These are phyloP conservation scores for Malus hybrid DNA, from an alignment of 331 rosid species.

Conservation along the genomic window DNA sequence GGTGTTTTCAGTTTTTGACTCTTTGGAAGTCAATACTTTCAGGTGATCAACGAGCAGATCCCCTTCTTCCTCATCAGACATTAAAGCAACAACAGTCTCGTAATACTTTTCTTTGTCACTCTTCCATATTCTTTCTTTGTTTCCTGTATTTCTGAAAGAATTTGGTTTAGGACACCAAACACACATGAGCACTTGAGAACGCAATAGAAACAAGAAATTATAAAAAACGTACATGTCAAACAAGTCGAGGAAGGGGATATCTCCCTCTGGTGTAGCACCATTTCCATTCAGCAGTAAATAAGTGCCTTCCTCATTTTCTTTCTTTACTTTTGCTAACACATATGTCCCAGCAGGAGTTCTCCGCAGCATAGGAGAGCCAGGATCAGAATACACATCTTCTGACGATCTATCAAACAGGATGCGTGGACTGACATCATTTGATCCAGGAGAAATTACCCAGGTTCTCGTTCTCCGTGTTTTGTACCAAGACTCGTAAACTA, in stretches of 20 bases:
- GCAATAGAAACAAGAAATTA: conserved; percentile 11
- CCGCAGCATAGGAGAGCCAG: conserved; percentile 93
- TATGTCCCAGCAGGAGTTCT: conserved; percentile 88
- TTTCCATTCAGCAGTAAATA: conserved; percentile 70
- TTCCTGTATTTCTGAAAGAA: conserved; percentile 78
- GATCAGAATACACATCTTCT: conserved; percentile 99
- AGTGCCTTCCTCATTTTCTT: conserved; percentile 51
- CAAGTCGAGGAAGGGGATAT: conserved; percentile 93
- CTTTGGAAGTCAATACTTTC: conserved; percentile 83
- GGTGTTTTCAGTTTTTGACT: conserved; percentile 95
- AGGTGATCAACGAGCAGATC: conserved; percentile 60
- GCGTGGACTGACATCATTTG: conserved; percentile 52
- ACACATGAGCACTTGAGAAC: conserved; percentile 4
- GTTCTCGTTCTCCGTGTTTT: conserved; percentile 74
- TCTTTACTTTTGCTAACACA: conserved; percentile 66
- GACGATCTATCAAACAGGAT: conserved; percentile 93
- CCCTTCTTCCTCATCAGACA: conserved; percentile 94
- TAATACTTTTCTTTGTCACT: conserved; percentile 76
- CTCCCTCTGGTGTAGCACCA: conserved; percentile 96
- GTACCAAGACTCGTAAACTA: conserved; percentile 97
- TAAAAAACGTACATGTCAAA: conserved; percentile 74
- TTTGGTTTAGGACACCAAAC: conserved; percentile 26
- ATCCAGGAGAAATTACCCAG: conserved; percentile 85
- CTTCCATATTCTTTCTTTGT: conserved; percentile 90
- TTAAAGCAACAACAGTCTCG: conserved; percentile 81